A percentile compares a stretch with the other conserved stretches of the same genome.
These are phyloP conservation scores for Ormosia semicastrata DNA, from an alignment of 306 rosid species.

Conservation along the genomic window DNA sequence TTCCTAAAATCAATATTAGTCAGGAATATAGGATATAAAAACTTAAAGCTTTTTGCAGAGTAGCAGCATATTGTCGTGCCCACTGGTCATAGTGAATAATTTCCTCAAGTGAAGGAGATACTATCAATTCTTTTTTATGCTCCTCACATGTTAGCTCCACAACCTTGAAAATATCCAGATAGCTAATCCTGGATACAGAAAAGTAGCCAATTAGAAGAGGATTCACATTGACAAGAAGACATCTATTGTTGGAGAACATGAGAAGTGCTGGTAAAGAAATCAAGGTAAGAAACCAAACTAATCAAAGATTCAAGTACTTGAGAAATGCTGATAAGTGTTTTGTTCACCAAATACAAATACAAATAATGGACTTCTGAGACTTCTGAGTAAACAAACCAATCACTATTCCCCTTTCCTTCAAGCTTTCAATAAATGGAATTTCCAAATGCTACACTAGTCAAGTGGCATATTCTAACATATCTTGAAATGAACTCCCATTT, in stretches of 20 bases:
- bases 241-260: background rate
- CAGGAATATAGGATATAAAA: slow-evolving; percentile 40
- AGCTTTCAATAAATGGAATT: background rate
- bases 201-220: background rate
- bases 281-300: background rate
- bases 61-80: slow-evolving; percentile 79
- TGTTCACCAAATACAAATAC: background rate
- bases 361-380: background rate
- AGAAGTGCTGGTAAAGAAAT: background rate
- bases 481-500: background rate
- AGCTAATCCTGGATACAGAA: slow-evolving; percentile 58
- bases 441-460: background rate
- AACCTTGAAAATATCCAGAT: slow-evolving; percentile 82
- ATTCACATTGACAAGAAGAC: background rate
- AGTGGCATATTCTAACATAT: background rate
- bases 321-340: background rate
- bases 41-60: slow-evolving; percentile 44
- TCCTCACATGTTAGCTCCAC: slow-evolving; percentile 79
- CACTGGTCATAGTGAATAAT: slow-evolving; percentile 78
- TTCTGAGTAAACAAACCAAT: background rate
- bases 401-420: background rate
- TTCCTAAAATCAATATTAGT: slow-evolving; percentile 16
- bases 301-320: background rate
- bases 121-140: slow-evolving; percentile 59
- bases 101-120: slow-evolving; percentile 84